Base-by-base conservation (phyloP, 371 early-diverging fungal species). In the Mortierella sp. region DNA sequence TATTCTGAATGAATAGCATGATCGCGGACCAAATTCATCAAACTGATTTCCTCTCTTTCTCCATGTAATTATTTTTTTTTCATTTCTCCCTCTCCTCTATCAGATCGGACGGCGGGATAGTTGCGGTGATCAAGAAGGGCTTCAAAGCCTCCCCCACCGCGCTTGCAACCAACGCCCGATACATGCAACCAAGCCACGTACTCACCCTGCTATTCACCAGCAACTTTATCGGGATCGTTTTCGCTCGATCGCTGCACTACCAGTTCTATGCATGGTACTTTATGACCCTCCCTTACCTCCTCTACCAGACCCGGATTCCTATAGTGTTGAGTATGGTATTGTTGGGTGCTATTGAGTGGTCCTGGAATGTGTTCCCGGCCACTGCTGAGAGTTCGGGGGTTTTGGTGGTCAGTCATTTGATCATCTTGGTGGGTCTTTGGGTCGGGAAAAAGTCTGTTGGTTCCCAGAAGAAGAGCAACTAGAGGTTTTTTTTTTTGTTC, bases 191-290 rank as follows among this genome's bases (percentile, higher is more conserved):
- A 10, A 76, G 60, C 94, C 95, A 95, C 76, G 93, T 95, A 63
- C 71, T 95, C 21, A 89, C 86, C 10, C 84, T 92, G 48, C 88
- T 98, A 90, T 97, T 97, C 78, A 93, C 94, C 0, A 90, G 92
- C 71, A 98, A 98, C 87, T 93, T 98, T 76, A 94, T 97, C 44
- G 98, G 99, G 24, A 93, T 99, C 56, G 79, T 95, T 1, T 97
- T 96, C 88, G 95, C 98, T 4, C 90, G 99, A 43, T 94, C 96
- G 2, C 88, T 99, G 77, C 99, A 99, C 83, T 98, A 97, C 85
- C 98, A 98, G 89, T 99, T 99, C 82, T 98, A 96, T 79, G 92
- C 96, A 4, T 99, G 99, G 99, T 99, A 98, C 85, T 96, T 90
- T 72, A 94, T 95, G 86, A 92, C 93, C 29, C 68, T 98, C 54